Evolutionary conservation across 2,329 filamentous ascomycete species (phyloP), one percentile per base, ranked within the genome.

Genomic region (Ophiocordyceps camponoti-rufipedis): DNA sequence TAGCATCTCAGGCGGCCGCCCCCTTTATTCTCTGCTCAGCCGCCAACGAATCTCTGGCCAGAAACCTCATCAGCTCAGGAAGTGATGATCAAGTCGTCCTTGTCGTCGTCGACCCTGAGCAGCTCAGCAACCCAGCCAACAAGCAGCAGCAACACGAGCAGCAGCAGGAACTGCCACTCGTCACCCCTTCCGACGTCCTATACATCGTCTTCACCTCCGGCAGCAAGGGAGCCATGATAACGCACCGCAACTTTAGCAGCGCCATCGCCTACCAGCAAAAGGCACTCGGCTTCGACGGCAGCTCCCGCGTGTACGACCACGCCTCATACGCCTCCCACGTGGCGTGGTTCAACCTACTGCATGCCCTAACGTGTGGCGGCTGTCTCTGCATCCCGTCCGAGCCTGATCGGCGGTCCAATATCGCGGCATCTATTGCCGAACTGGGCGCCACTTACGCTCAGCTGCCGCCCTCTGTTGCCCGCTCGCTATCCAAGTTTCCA

Each of bases 131-230:
- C 14, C 8, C 28, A 13, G 12, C 14, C 8, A 41, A 9, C 29
- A 31, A 31, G 29, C 29, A 31, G 29, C 29, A 10, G 9, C 29
- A 31, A 12, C 29, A 31, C 12, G 29, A 38, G 10, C 18, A 11
- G 10, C 28, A 23, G 12, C 33, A 12, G 16, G 42, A 23, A 14
- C 45, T 52, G 1, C 50, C 50, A 1, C 44, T 45, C n/a, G 45
- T 48, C n/a, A 31, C 40, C 16, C 47, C 51, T 9, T 47, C 45
- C 2, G 46, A 49, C 29, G 32, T 47, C 5, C 29, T 52, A n/a
- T 47, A 47, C 16, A 65, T 71, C 49, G 67, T 71, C 53, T 73
- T 72, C 51, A 72, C 70, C n/a, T 72, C 69, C 14, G 70, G 70
- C 14, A 69, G 64, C 18, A 73, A 73, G 55, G 70, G 69, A 33